Percentiles rank a stretch among this genome's conserved stretches.
These are phyloP conservation scores for Bombardia bombarda DNA, from an alignment of 495 filamentous ascomycete species.

Conservation along the genomic window DNA sequence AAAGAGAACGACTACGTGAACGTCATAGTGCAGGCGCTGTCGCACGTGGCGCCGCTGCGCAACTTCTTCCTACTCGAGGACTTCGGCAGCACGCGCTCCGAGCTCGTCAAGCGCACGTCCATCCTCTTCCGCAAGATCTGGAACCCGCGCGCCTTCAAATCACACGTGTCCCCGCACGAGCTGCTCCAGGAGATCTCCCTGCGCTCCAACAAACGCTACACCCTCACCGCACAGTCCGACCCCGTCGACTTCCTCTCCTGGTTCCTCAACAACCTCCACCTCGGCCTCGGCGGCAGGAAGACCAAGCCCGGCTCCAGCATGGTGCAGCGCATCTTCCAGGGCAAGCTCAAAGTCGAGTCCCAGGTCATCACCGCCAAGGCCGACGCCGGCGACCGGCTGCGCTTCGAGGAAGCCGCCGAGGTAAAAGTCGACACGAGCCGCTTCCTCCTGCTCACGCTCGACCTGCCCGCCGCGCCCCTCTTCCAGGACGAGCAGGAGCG, in stretches of 20 bases:
- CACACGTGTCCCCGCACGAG: slow-evolving; percentile 95
- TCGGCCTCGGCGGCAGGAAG: slow-evolving; percentile 82
- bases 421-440: slow-evolving; percentile 68
- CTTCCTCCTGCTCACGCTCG: slow-evolving; percentile 86
- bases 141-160: slow-evolving; percentile 95
- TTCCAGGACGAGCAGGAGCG: slow-evolving; percentile 87
- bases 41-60: slow-evolving; percentile 82
- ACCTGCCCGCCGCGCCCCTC: slow-evolving; percentile 87
- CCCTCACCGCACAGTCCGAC: slow-evolving; percentile 84
- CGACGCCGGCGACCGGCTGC: slow-evolving; percentile 77
- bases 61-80: slow-evolving; percentile 90
- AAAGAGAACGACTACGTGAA: slow-evolving; percentile 99
- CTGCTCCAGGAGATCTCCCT: slow-evolving; percentile 90
- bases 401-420: slow-evolving; percentile 84
- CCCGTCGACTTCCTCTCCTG: slow-evolving; percentile 94
- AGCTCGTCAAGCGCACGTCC: slow-evolving; percentile 69
- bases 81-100: slow-evolving; percentile 44
- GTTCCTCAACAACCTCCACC: slow-evolving; percentile 94
- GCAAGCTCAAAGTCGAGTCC: slow-evolving; percentile 81
- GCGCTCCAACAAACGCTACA: slow-evolving; percentile 85
- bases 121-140: slow-evolving; percentile 94
- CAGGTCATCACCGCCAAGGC: slow-evolving; percentile 91
- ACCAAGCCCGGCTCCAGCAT: slow-evolving; percentile 75
- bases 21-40: slow-evolving; percentile 86
- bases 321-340: slow-evolving; percentile 88